Conservation (phyloP, 2,329 filamentous ascomycete species). For the Raffaelea ambrosiae region DNA sequence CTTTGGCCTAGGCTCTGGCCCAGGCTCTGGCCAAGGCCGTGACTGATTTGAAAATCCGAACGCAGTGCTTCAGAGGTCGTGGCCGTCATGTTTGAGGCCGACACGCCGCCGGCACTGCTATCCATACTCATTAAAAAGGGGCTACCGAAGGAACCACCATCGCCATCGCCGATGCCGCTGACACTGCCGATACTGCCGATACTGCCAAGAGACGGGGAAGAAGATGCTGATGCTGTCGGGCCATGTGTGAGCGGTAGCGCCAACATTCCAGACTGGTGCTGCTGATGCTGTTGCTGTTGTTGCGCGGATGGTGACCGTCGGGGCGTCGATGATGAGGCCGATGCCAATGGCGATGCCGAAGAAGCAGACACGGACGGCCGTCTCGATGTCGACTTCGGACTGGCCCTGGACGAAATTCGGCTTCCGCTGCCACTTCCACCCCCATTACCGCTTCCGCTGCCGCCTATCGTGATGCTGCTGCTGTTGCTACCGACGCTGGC, state of each 20-base stretch:
- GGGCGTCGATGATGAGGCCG: background rate
- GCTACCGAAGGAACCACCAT: no score
- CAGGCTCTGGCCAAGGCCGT: no score
- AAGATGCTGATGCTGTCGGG: no score
- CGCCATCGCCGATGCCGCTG: background rate
- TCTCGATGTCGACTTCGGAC: background rate
- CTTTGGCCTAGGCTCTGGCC: no score
- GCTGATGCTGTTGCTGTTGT: background rate
- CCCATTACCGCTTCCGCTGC: no score
- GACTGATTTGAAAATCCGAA: no score
- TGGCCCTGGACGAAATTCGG: background rate
- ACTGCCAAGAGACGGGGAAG: no score
- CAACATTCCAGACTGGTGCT: background rate
- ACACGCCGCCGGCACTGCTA: no score
- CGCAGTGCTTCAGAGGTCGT: no score
- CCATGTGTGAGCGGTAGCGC: no score
- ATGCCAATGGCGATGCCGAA: background rate
- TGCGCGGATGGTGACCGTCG: background rate
- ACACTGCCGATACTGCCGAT: background rate
- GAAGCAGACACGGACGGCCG: background rate
- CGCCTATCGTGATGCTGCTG: background rate
- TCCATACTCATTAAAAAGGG: no score
- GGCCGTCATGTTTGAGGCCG: no score
- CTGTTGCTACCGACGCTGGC: slow-evolving; percentile 3
- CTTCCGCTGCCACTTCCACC: slow-evolving; percentile 7